These are phyloP conservation scores for Cytospora leucostoma DNA, from an alignment of 2,329 filamentous ascomycete species.

Conservation along the genomic window DNA sequence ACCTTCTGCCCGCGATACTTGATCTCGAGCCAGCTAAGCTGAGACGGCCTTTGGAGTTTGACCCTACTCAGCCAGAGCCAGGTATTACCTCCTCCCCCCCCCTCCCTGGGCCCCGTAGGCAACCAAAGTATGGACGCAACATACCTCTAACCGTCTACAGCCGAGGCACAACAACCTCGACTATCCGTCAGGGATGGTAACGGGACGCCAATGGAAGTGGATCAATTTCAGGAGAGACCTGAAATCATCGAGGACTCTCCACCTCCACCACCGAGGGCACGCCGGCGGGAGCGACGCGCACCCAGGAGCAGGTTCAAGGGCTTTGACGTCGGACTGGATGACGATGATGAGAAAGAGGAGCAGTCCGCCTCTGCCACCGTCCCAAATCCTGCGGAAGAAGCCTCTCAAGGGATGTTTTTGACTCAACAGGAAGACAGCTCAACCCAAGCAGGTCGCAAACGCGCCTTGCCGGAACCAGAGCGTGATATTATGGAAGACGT, in stretches of 20 bases:
- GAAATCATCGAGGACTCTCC: constrained; percentile 18
- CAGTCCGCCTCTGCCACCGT: constrained; percentile 24
- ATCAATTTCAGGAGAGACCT: constrained; percentile 26
- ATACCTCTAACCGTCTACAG: constrained; percentile 8
- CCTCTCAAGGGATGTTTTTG: constrained; percentile 56
- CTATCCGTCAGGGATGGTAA: background rate
- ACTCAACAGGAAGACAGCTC: constrained; percentile 47
- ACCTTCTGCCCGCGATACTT: constrained; percentile 88
- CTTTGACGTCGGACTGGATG: constrained; percentile 57
- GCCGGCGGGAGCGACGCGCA: constrained; percentile 41
- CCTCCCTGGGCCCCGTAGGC: background rate
- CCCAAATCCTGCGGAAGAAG: constrained; percentile 17
- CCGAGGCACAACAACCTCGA: background rate
- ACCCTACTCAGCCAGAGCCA: constrained; percentile 37
- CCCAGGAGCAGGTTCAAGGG: constrained; percentile 67
- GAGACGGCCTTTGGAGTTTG: constrained; percentile 65
- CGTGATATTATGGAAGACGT: constrained; percentile 69
- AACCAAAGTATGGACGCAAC: background rate
- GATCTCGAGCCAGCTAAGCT: constrained; percentile 74
- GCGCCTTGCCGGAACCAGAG: constrained; percentile 42
- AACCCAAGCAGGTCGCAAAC: constrained; percentile 45
- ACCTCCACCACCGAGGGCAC: constrained; percentile 32
- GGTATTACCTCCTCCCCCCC: constrained; percentile 15
- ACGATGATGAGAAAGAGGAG: constrained; percentile 45
- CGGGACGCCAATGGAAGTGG: constrained; percentile 33